Evolutionary conservation across 345 rosid species (phyloP).

Genomic region (Gynandropsis gynandra): DNA sequence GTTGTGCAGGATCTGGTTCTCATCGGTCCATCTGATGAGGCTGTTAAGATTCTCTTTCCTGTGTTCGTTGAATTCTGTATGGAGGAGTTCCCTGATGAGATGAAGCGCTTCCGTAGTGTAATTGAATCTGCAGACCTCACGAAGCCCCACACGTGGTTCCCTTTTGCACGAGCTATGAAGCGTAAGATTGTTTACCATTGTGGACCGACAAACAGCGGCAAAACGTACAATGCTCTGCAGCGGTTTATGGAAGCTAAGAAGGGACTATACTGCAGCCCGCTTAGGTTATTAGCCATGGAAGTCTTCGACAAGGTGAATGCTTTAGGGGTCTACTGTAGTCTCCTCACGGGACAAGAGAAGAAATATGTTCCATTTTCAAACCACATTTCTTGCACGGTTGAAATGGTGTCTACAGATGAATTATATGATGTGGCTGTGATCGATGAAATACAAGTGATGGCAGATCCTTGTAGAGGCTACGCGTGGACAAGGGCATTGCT

Average conservation of each 20-base stretch:
- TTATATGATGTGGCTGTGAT: constrained; percentile 84
- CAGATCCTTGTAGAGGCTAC: constrained; percentile 66
- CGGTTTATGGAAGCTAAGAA: constrained; percentile 83
- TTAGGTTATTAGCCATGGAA: constrained; percentile 96
- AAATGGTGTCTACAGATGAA: constrained; percentile 79
- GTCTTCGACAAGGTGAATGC: constrained; percentile 93
- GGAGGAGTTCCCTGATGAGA: constrained; percentile 67
- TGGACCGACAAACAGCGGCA: constrained; percentile 98
- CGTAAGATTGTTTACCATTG: constrained; percentile 83
- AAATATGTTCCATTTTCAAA: constrained; percentile 70
- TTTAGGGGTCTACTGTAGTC: constrained; percentile 81
- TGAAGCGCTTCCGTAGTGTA: constrained; percentile 53
- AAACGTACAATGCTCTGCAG: constrained; percentile 86
- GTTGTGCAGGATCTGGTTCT: constrained; percentile 42
- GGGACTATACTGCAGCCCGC: constrained; percentile 87
- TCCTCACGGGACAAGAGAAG: constrained; percentile 87
- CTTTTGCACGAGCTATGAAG: constrained; percentile 88
- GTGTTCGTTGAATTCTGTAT: constrained; percentile 80
- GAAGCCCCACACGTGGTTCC: constrained; percentile 86
- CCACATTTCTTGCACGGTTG: constrained; percentile 86
- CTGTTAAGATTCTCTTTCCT: constrained; percentile 74
- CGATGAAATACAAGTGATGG: constrained; percentile 93
- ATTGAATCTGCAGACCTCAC: constrained; percentile 78
- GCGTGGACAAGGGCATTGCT: constrained; percentile 94
- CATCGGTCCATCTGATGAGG: constrained; percentile 59